Percentiles rank a stretch among this genome's conserved stretches.
Evolutionary conservation across 495 filamentous ascomycete genomes (phyloP).

Genomic region (Xylaria castorea): DNA sequence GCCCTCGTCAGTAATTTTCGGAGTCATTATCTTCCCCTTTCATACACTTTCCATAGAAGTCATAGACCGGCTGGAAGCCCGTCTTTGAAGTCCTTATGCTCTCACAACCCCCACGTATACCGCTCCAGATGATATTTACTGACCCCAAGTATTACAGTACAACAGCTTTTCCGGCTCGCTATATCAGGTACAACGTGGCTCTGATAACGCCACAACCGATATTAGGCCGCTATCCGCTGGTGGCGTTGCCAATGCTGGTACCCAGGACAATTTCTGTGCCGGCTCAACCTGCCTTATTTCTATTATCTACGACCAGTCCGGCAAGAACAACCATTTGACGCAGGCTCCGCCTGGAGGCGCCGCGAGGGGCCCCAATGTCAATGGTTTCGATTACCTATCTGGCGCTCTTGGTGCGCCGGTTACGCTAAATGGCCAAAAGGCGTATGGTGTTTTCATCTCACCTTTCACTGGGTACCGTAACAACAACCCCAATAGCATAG

Average conservation of each 20-base stretch:
- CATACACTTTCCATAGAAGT: not conserved
- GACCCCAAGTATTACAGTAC: slow-evolving; percentile 37
- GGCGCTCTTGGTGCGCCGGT: slow-evolving; percentile 62
- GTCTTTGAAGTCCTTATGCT: not conserved
- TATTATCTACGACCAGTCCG: slow-evolving; percentile 66
- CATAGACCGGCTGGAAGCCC: not conserved
- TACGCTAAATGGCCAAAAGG: slow-evolving; percentile 62
- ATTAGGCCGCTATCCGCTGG: slow-evolving; percentile 58
- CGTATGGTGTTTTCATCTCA: slow-evolving; percentile 63
- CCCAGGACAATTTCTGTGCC: slow-evolving; percentile 64
- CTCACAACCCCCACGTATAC: not conserved
- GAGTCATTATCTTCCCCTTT: slow-evolving; percentile 45
- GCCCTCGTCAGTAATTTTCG: slow-evolving; percentile 42
- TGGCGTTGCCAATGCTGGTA: slow-evolving; percentile 58
- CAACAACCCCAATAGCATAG: slow-evolving; percentile 55
- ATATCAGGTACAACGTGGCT: slow-evolving; percentile 62
- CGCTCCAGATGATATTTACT: not conserved
- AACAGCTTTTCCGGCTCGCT: slow-evolving; percentile 55
- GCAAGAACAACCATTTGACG: slow-evolving; percentile 62
- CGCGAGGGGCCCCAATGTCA: slow-evolving; percentile 55
- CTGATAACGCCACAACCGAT: slow-evolving; percentile 53
- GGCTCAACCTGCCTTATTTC: slow-evolving; percentile 64
- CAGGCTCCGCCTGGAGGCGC: slow-evolving; percentile 62
- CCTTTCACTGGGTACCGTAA: slow-evolving; percentile 64
- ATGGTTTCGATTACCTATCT: slow-evolving; percentile 62